Base-by-base conservation (phyloP, 371 early-diverging fungal species). In the Choanephora cucurbitarum region DNA sequence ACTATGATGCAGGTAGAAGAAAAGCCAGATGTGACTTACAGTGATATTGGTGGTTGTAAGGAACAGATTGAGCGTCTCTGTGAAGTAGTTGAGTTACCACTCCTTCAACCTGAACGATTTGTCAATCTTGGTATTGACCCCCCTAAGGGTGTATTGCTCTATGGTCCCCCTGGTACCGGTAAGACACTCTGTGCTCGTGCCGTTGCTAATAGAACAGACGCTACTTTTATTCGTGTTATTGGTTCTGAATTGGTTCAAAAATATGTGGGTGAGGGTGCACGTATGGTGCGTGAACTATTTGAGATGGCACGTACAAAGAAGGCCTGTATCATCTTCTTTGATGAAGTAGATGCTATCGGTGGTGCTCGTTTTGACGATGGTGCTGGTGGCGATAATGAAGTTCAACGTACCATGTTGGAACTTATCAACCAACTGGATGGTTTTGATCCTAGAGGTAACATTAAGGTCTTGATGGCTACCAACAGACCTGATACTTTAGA, bases 401-500 rank as follows among this genome's bases (percentile, higher is more conserved):
- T 99, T 10, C 75, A 75, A 57, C 89, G 99, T 67, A 99, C 99
- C 18, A 99, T 99, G 99, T 83, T 99, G 64, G 99, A 99, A 80
- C 79, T 99, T 60, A 99, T 99, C 58, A 99, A 99, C 79, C 99
- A 99, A 78, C 81, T 99, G 56, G 99, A 99, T 66, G 99, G 99
- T 49, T 99, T 99, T 65, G 99, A 99, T 72, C 92, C 98, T 4
- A 91, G 96, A 57, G 95, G 97, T 72, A 98, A 95, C 79, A 99
- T 99, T 78, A 99, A 99, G 79, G 93, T 99, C 5, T 96, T 99
- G 62, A 99, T 99, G 99, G 99, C 99, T n/a, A 99, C 99, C 31
- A 99, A 99, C 80, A 91, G 99, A 64, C 98, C 99, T 58, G 99
- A 99, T 74, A 98, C 97, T 62, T 79, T 99, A 46, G 99, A 99